Evolutionary conservation across 345 rosid genomes (phyloP), one percentile per base, ranked within the genome.

Genomic region (Eucalyptus erythrocorys): DNA sequence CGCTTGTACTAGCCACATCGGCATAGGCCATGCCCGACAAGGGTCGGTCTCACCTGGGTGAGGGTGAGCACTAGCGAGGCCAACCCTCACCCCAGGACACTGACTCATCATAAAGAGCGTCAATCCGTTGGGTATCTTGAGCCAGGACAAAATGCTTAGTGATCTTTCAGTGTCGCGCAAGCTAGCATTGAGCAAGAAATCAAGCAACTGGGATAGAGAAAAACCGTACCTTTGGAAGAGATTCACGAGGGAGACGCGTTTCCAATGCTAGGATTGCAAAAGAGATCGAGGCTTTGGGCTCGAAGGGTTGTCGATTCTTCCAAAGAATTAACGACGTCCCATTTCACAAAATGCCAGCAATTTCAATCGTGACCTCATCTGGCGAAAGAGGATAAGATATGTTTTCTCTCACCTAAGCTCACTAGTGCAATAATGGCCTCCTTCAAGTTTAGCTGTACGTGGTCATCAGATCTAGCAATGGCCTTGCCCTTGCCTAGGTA

Each of bases 161-260:
- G 99, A 97, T 32, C 45, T 90, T 47, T 96, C 94, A 43, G 93
- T 87, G 34, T 96, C 94, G 2, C 53, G 16, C 51, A 93, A 86
- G 88, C 92, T 93, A 76, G 94, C 89, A 91, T 90, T 92, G 43
- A 76, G 76, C 86, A 95, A 64, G 3, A 94, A 95, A n/a, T 86
- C 66, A 30, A 92, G 93, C 85, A 93, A 93, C 53, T 88, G 91
- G 50, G 96, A 93, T 43, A 94, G 91, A 90, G 98, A 88, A 88
- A 97, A 94, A 12, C 97, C 97, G 86, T 93, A 93, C 92, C 95
- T 94, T 88, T 91, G 94, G 85, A 96, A 94, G 71, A 97, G 94
- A 94, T 93, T 94, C 40, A 95, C 93, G 27, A 95, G 92, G 14
- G 93, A 89, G 87, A 95, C 88, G 53, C 88, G 95, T 80, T 93